phyloP scores from a whole-genome alignment of 768 basidiomycete genomes.

The Russula foetens region DNA sequence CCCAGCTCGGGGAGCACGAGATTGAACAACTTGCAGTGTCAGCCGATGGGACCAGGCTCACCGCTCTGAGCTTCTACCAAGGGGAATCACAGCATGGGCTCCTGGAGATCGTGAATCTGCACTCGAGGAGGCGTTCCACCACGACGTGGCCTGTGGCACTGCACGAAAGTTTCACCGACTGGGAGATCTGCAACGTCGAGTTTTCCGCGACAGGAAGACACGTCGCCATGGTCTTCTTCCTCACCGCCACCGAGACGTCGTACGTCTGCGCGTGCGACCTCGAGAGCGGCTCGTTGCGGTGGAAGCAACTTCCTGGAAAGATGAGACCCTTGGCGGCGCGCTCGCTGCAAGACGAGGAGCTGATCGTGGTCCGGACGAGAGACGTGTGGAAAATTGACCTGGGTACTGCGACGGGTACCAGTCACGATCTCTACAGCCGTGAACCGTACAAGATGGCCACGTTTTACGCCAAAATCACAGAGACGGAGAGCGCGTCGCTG shows the following conservation, averaged over 20 bases:
- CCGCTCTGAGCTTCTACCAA: conserved; percentile 1
- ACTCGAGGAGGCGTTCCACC: conserved; percentile 1
- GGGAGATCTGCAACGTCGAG: conserved; percentile 8
- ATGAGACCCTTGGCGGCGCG: conserved; percentile 1
- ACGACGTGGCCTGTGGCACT: conserved; percentile 8
- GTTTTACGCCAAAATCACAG: conserved; percentile 3
- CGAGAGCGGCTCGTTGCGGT: conserved; percentile 5
- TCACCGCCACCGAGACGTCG: background rate
- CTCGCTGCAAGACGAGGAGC: background rate
- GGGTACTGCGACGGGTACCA: background rate
- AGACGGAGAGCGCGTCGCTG: background rate
- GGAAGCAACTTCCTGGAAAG: conserved; percentile 9
- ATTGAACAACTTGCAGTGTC: conserved; percentile 5
- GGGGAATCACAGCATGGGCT: conserved; percentile 3
- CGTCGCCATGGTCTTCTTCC: conserved; percentile 7
- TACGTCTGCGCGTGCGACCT: conserved; percentile 12
- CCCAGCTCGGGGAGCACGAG: background rate
- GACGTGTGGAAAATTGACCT: conserved; percentile 13
- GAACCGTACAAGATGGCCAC: conserved; percentile 12
- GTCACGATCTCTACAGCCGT: conserved; percentile 2
- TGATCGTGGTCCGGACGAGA: conserved; percentile 7
- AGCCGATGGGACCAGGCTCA: background rate
- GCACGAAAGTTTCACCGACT: conserved; percentile 10
- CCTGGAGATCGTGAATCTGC: conserved; percentile 6
- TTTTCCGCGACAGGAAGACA: conserved; percentile 12